phyloP scores from a whole-genome alignment of 2,329 filamentous ascomycete species.

The Paracoccidioides lutzii region DNA sequence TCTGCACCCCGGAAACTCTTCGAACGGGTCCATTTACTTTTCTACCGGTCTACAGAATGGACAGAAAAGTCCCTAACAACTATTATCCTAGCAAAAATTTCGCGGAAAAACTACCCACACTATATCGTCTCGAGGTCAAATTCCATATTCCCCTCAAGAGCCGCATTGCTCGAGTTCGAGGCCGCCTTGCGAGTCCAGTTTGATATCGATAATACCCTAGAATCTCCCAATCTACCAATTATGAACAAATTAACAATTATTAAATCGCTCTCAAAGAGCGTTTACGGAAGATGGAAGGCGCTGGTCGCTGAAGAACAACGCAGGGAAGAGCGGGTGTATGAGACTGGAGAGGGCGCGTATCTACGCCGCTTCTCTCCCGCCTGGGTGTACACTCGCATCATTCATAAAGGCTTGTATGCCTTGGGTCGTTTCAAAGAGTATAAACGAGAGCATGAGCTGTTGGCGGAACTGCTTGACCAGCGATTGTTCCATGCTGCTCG shows the following conservation, averaged over 20 bases:
- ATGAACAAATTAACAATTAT: conserved; percentile 54
- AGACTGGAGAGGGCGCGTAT: conserved; percentile 76
- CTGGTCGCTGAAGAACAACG: conserved; percentile 60
- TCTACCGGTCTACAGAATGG: conserved; percentile 93
- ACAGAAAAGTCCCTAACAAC: conserved; percentile 92
- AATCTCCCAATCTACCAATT: conserved; percentile 59
- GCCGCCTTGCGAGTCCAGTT: conserved; percentile 70
- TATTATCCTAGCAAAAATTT: conserved; percentile 85
- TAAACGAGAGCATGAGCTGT: conserved; percentile 57
- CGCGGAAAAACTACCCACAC: conserved; percentile 70
- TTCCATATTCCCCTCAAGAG: conserved; percentile 72
- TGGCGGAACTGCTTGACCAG: conserved; percentile 65
- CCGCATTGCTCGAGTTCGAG: conserved; percentile 75
- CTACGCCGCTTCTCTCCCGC: conserved; percentile 78
- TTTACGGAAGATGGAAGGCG: conserved; percentile 68
- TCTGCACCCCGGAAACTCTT: conserved; percentile 64
- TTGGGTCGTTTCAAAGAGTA: conserved; percentile 75
- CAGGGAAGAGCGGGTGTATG: conserved; percentile 66
- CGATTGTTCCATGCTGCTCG: conserved; percentile 72
- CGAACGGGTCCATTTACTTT: conserved; percentile 86
- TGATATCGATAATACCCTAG: conserved; percentile 66
- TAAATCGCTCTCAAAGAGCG: conserved; percentile 56
- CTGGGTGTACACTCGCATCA: conserved; percentile 84
- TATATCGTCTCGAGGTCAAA: conserved; percentile 83
- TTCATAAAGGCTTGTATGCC: conserved; percentile 73